phyloP scores from a whole-genome alignment of 192 early-diverging fungal genomes.

The Blastocladiella britannica region DNA sequence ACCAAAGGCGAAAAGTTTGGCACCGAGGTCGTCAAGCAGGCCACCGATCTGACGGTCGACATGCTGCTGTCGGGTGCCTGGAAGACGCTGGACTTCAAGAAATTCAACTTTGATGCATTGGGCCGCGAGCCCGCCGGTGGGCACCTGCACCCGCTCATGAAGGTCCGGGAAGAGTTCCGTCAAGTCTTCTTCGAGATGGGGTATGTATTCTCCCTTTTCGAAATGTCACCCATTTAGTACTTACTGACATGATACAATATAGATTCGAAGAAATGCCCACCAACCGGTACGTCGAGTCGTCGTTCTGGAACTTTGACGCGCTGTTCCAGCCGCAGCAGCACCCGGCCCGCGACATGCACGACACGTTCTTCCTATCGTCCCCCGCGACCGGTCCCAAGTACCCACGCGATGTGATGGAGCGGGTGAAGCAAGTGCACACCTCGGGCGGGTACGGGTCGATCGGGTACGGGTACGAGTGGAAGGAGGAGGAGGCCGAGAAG shows the following conservation, averaged over 20 bases:
- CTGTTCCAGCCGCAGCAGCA: conserved; percentile 99
- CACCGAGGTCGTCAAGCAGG: conserved; percentile 62
- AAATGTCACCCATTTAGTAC: neutral
- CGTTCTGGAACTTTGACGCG: conserved; percentile 99
- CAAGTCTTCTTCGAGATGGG: conserved; percentile 98
- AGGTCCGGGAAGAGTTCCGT: conserved; percentile 95
- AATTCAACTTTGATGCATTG: conserved; percentile 90
- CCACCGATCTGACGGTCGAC: conserved; percentile 81
- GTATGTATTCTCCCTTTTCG: conserved; percentile 12
- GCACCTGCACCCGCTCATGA: conserved; percentile 93
- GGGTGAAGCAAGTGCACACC: conserved; percentile 78
- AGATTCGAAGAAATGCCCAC: conserved; percentile 96
- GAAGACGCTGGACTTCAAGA: conserved; percentile 88
- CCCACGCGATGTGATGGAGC: conserved; percentile 71
- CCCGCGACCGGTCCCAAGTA: conserved; percentile 53
- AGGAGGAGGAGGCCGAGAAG: conserved; percentile 74
- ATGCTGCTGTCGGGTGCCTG: conserved; percentile 83
- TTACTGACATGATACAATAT: neutral
- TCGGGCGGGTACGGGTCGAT: conserved; percentile 86
- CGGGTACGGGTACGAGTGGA: conserved; percentile 89
- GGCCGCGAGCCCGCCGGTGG: conserved; percentile 66
- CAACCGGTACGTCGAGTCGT: conserved; percentile 84
- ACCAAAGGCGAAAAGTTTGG: conserved; percentile 77
- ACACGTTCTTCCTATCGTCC: conserved; percentile 59
- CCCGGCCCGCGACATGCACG: conserved; percentile 67